Base-by-base conservation (phyloP, 208 protist species). In the Vickermania ingenoplastis region DNA sequence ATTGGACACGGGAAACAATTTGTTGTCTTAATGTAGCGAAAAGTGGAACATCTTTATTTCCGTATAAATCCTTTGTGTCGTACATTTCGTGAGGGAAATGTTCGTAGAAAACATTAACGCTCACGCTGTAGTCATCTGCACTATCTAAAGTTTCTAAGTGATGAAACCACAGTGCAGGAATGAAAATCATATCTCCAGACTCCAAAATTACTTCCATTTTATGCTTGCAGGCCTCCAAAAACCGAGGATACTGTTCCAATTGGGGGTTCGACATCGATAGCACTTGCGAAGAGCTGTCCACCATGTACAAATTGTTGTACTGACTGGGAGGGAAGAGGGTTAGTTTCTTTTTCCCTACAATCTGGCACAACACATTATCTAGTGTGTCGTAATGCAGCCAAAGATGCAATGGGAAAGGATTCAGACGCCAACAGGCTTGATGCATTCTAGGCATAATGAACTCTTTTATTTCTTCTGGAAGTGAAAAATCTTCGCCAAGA, bases 361-460 rank as follows among this genome's bases (percentile, higher is more conserved):
- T 61, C 54, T 97, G 89, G 41, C 84, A 95, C 21, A 97, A 79
- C n/a, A 97, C 79, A 65, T 96, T 96, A 67, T 97, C 94, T 24
- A 91, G 74, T 1, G 91, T 86, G 75, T 97, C 94, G 68, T 96
- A 97, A 69, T 97, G 94, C 58, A 84, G 94, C 91, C 91, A 97
- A 45, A 97, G 67, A 59, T 93, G 82, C 61, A 97, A 66, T 27
- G 86, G 89, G 3, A 78, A 63, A 0, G 84, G 83, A 60, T 88
- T 96, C 53, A 97, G 69, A n/a, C 94, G 87, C 30, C 96, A 65
- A 56, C 82, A 91, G 7, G 81, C 87, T 59, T 94, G 86, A 66
- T 94, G 88, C 53, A 92, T 63, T 5, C 82, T 77, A 2, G 79
- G 75, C 69, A 74, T 61, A 27, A 92, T 71, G 50, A 75, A 63